Conservation (phyloP, 805 yeast genomes). For the Wickerhamomyces silvicola region DNA sequence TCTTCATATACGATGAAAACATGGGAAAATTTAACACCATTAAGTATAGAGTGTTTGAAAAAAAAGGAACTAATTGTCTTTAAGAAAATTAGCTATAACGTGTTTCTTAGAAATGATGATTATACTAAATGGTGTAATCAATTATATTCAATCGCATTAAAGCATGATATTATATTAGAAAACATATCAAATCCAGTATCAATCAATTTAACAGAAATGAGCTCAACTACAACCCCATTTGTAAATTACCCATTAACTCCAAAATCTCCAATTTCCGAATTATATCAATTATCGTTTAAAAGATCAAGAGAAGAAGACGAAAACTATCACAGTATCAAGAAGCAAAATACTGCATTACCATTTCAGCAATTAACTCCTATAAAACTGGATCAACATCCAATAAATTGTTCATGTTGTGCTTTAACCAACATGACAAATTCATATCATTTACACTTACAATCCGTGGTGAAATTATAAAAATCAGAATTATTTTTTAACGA, state of each 20-base stretch:
- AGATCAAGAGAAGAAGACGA: not conserved
- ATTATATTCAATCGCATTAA: constrained; percentile 4
- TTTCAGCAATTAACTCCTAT: not conserved
- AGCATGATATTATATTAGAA: constrained; percentile 4
- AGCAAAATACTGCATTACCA: not conserved
- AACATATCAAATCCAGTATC: constrained; percentile 1
- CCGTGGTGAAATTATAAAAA: not conserved
- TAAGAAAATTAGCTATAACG: constrained; percentile 18
- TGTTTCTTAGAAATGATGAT: constrained; percentile 11
- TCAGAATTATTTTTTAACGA: not conserved
- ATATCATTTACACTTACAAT: constrained; percentile 8
- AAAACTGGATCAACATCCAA: constrained; percentile 4
- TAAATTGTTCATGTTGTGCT: constrained; percentile 8
- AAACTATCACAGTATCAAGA: not conserved
- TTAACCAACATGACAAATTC: constrained; percentile 16
- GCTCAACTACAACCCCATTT: constrained; percentile 1
- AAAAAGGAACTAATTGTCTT: constrained; percentile 14
- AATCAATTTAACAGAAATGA: not conserved
- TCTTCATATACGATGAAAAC: constrained; percentile 45
- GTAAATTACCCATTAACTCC: constrained; percentile 17
- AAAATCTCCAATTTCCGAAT: constrained; percentile 15
- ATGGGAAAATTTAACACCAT: constrained; percentile 31
- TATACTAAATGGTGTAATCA: constrained; percentile 9
- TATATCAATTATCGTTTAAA: not conserved
- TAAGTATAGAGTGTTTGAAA: constrained; percentile 10